These are phyloP conservation scores for Mortierella antarctica DNA, from an alignment of 192 early-diverging fungal genomes.

Conservation along the genomic window DNA sequence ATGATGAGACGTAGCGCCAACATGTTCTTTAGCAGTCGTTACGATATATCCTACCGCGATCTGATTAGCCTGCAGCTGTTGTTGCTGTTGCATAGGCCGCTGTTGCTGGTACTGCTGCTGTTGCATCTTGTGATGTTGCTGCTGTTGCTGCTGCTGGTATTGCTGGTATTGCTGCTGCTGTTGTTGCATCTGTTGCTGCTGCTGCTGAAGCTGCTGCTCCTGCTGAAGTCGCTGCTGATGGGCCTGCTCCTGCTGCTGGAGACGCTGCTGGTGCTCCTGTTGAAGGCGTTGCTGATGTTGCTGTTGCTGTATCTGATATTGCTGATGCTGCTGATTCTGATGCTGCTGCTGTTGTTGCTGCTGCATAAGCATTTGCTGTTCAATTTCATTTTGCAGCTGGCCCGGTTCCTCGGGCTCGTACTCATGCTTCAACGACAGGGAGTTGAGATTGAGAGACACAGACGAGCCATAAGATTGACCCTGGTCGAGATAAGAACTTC, in stretches of 20 bases:
- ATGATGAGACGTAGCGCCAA: no score
- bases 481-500: slow-evolving; percentile 38
- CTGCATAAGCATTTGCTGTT: slow-evolving; percentile 57
- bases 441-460: slow-evolving; percentile 54
- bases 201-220: slow-evolving; percentile 52
- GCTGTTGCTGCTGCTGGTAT: slow-evolving; percentile 35
- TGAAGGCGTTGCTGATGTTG: slow-evolving; percentile 36
- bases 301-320: slow-evolving; percentile 26
- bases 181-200: slow-evolving; percentile 57
- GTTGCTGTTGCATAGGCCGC: slow-evolving; percentile 21
- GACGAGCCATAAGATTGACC: slow-evolving; percentile 58
- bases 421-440: slow-evolving; percentile 53
- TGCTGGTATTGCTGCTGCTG: slow-evolving; percentile 57
- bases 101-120: slow-evolving; percentile 36
- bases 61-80: slow-evolving; percentile 33
- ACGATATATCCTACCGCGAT: slow-evolving; percentile 19
- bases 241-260: slow-evolving; percentile 22
- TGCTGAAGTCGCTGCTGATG: slow-evolving; percentile 50
- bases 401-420: slow-evolving; percentile 44
- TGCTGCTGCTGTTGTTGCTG: slow-evolving; percentile 35
- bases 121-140: slow-evolving; percentile 25
- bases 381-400: slow-evolving; percentile 50
- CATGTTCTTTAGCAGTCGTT: background rate
- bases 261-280: slow-evolving; percentile 52
- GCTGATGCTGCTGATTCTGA: slow-evolving; percentile 30